Base-by-base conservation (phyloP, 2,329 filamentous ascomycete genomes). In the Colletotrichum sansevieriae region DNA sequence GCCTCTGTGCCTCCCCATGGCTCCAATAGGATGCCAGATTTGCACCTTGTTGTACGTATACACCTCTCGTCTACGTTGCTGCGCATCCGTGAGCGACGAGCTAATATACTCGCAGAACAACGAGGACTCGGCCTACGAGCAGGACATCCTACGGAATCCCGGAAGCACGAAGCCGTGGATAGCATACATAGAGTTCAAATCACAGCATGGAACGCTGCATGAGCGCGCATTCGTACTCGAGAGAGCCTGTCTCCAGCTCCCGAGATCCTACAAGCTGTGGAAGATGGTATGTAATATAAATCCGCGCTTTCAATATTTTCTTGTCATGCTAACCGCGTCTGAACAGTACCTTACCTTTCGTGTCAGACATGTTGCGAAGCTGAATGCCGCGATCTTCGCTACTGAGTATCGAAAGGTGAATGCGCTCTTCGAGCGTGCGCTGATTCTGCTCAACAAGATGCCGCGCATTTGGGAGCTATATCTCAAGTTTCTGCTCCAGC, bases 391-490 rank as follows among this genome's bases (percentile, higher is more conserved):
- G 64, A 87, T 90, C 65, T 94, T 92, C 78, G 89, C 89, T 60
- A 83, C 88, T 68, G 95, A 99, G 76, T 98, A 92, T 81, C 88
- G 90, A 76, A 99, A 98, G 81, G 94, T 98, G 78, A 99, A 99
- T 78, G 87, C 93, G 62, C 88, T 98, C 46, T 99, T 97, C 78
- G 96, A 99, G 82, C 89, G 93, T 74, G 95, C 96, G 3, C 83
- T 99, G 59, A 93, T 98, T 67, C 86, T 99, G 46, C 87, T 99
- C 71, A 98, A 99, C 83, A 99, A 99, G 83, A 99, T 99, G 96
- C 96, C 97, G 25, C 89, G 90, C 73, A 96, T 99, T 77, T 99
- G 96, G 97, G 95, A 98, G 78, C 93, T 98, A 90, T 99, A 98
- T 78, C 89, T 99, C 71, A 88, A 88, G 56, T 98, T 99, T 77